Conservation (phyloP, 176 grass and related monocot genomes). For the Neostapfia colusana region DNA sequence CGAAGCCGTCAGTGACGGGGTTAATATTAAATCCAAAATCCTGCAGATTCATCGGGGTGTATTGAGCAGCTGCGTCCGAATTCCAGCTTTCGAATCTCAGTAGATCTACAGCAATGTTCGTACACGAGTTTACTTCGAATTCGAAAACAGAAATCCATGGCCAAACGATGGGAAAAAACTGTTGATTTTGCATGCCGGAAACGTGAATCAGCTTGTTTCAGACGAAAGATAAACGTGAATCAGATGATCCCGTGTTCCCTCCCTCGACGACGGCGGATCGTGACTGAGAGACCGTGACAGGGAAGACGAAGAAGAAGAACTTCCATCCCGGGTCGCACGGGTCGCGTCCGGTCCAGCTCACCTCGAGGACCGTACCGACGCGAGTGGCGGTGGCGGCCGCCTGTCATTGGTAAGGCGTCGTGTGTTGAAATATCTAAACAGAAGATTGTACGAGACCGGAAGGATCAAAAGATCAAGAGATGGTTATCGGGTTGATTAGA, state of each 20-base stretch:
- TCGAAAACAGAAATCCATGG: background rate
- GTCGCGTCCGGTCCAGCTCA: background rate
- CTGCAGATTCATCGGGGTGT: too few relatives aligned
- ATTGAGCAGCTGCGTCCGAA: too few relatives aligned
- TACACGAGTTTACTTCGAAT: background rate
- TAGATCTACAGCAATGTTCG: background rate
- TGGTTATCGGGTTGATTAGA: too few relatives aligned
- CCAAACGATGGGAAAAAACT: background rate
- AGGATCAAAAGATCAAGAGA: too few relatives aligned
- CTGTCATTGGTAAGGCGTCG: too few relatives aligned
- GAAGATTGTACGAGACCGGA: too few relatives aligned
- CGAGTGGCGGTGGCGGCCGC: too few relatives aligned
- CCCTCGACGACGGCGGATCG: too few relatives aligned
- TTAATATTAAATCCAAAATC: background rate
- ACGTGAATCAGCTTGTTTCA: background rate
- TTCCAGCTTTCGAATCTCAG: too few relatives aligned
- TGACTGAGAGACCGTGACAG: too few relatives aligned
- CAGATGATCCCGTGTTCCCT: background rate
- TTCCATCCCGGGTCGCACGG: background rate
- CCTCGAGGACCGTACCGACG: too few relatives aligned
- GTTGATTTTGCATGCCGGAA: background rate
- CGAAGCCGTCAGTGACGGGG: background rate
- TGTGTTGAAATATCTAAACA: too few relatives aligned
- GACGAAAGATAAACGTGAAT: background rate
- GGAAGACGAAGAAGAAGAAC: background rate